Base-by-base conservation (phyloP, 73 alveolate species). In the Diophrys appendiculata region DNA sequence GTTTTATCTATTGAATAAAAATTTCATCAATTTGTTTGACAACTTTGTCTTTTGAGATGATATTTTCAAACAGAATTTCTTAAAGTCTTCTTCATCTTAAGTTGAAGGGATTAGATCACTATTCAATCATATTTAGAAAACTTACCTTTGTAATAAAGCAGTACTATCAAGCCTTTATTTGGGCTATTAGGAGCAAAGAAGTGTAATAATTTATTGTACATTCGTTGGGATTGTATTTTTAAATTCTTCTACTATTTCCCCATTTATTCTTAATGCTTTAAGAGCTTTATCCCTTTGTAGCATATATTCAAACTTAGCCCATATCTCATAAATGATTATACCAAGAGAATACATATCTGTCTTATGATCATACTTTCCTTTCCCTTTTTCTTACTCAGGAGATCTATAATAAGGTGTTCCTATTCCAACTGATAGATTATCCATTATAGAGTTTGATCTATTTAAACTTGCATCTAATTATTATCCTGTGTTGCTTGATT, bases 291-390 rank as follows among this genome's bases (percentile, higher is more conserved):
- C 86, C 60, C 60, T 64, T 55, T 87, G 90, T 52, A 80, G 33
- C 18, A 0, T n/a, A 1, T 87, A 71, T 3, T 77, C 29, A 53
- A 86, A 54, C 22, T 43, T 65, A 0, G 65, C 81, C 89, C 93
- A 91, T 93, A 91, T 91, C 54, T 91, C 97, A 65, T 67, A 91
- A 78, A 91, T 75, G 14, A 91, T 84, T 18, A 88, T 75, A 8
- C 97, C 97, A 52, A 91, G 76, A 18, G 97, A 88, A 73, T 69
- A 91, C 91, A 88, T 88, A 77, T 90, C 93, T 28, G 92, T 80
- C 74, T 78, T 55, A 28, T 73, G 81, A 33, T 80, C 55, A 33
- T 87, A 87, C 65, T 81, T 80, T 0, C 90, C 88, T 29, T 68
- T 24, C 14, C 91, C 91, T 14, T 33, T 35, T 52, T 69, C 81